These are phyloP conservation scores for Fraxinus dipetala DNA, from an alignment of 305 asterid species.

Conservation along the genomic window DNA sequence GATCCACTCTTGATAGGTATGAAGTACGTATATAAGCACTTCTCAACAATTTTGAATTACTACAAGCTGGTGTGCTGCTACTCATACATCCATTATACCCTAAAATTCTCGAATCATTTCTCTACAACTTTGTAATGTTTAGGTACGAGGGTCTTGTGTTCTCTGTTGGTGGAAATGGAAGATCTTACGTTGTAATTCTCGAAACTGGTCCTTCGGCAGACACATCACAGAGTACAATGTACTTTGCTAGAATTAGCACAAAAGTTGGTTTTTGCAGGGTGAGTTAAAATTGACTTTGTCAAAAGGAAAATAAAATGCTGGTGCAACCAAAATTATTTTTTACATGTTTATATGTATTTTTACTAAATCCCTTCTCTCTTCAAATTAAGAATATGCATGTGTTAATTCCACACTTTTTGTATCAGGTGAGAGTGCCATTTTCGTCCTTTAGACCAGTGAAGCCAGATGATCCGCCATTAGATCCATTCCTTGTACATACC, in stretches of 20 bases:
- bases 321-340: not conserved
- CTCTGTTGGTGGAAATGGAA: slow-evolving; percentile 96
- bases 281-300: slow-evolving; percentile 33
- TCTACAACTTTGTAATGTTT: slow-evolving; percentile 15
- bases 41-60: not conserved
- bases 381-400: not conserved
- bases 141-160: slow-evolving; percentile 93
- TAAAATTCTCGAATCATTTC: slow-evolving; percentile 12
- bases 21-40: not conserved
- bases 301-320: slow-evolving; percentile 10
- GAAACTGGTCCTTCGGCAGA: slow-evolving; percentile 87
- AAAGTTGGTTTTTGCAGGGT: slow-evolving; percentile 97
- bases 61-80: not conserved
- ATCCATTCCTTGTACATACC: slow-evolving; percentile 93
- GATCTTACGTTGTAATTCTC: slow-evolving; percentile 81
- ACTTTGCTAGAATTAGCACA: slow-evolving; percentile 86
- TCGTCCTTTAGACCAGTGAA: slow-evolving; percentile 82
- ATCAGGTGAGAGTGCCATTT: slow-evolving; percentile 93
- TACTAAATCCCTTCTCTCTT: not conserved
- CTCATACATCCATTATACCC: not conserved
- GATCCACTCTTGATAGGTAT: slow-evolving; percentile 91
- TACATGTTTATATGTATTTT: not conserved
- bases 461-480: slow-evolving; percentile 88
- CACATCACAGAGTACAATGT: slow-evolving; percentile 66
- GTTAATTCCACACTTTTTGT: slow-evolving; percentile 6